These are phyloP conservation scores for Rhodosporidiobolus odoratus DNA, from an alignment of 768 basidiomycete species.

Conservation along the genomic window DNA sequence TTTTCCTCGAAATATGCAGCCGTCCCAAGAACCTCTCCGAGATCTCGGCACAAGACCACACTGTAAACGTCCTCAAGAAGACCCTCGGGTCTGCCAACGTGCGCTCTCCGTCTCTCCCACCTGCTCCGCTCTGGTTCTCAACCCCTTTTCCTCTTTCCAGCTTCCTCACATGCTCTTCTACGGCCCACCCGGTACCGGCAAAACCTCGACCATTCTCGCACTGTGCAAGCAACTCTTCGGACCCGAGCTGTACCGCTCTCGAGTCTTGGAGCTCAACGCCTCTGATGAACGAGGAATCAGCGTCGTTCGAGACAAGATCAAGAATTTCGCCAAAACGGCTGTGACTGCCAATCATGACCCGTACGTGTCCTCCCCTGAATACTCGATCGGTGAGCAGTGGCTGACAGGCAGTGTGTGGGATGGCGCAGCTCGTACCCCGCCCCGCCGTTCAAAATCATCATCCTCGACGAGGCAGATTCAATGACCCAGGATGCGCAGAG, in stretches of 20 bases:
- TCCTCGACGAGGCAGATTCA: slow-evolving; percentile 96
- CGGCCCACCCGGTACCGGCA: slow-evolving; percentile 96
- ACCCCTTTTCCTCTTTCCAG: slow-evolving; percentile 50
- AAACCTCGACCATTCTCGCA: slow-evolving; percentile 95
- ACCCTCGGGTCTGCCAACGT: slow-evolving; percentile 90
- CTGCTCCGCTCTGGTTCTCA: not conserved
- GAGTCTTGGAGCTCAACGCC: slow-evolving; percentile 95
- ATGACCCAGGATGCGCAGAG: slow-evolving; percentile 99
- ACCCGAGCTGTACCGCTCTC: slow-evolving; percentile 88
- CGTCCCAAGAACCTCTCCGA: slow-evolving; percentile 98
- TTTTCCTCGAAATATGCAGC: slow-evolving; percentile 49
- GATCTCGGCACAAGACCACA: slow-evolving; percentile 94
- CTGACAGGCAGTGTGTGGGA: slow-evolving; percentile 51
- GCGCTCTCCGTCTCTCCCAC: slow-evolving; percentile 29
- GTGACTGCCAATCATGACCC: slow-evolving; percentile 41
- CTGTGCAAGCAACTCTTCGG: slow-evolving; percentile 90
- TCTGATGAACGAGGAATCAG: slow-evolving; percentile 97
- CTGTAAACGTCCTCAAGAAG: slow-evolving; percentile 82
- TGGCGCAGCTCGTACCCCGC: slow-evolving; percentile 67
- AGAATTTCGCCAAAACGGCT: slow-evolving; percentile 69
- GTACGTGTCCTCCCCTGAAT: not conserved
- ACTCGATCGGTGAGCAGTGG: no score
- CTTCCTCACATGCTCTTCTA: slow-evolving; percentile 99
- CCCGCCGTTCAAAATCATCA: slow-evolving; percentile 97
- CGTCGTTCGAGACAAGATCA: slow-evolving; percentile 97